Percentiles rank a stretch among this genome's conserved stretches.
Conservation (phyloP, 768 basidiomycete species). For the Podaxis rugospora region DNA sequence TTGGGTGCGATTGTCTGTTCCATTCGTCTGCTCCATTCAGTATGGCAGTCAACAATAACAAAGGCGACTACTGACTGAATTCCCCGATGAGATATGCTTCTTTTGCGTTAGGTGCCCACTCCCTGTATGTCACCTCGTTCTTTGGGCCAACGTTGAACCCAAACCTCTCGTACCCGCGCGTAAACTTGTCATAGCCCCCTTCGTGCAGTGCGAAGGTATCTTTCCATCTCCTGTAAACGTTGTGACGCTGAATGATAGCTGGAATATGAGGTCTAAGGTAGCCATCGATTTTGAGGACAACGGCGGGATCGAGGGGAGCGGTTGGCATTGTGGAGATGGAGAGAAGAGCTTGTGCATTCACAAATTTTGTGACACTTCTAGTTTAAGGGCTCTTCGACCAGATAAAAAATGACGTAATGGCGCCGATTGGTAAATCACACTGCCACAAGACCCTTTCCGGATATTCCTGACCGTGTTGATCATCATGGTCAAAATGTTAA, state of each 20-base stretch:
- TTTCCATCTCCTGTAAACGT: constrained; percentile 70
- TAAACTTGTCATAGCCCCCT: constrained; percentile 80
- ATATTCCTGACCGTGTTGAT: neutral
- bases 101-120: constrained; percentile 92
- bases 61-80: constrained; percentile 69
- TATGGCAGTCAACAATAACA: neutral
- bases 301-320: constrained; percentile 47
- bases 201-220: constrained; percentile 70
- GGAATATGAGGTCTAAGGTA: constrained; percentile 74
- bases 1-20: constrained; percentile 80
- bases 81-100: constrained; percentile 89
- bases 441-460: neutral
- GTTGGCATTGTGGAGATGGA: constrained; percentile 32
- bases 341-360: neutral
- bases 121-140: constrained; percentile 77
- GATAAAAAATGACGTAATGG: constrained; percentile 5
- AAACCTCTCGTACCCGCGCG: constrained; percentile 73
- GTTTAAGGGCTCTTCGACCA: neutral
- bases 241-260: constrained; percentile 65
- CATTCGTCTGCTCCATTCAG: constrained; percentile 62
- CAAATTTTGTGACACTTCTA: neutral
- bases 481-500: neutral
- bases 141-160: constrained; percentile 72
- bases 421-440: neutral
- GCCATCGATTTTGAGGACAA: constrained; percentile 59